A percentile compares a stretch with the other conserved stretches of the same genome.
phyloP scores from a whole-genome alignment of 2,329 filamentous ascomycete genomes.

The Sporothrix luriei region DNA sequence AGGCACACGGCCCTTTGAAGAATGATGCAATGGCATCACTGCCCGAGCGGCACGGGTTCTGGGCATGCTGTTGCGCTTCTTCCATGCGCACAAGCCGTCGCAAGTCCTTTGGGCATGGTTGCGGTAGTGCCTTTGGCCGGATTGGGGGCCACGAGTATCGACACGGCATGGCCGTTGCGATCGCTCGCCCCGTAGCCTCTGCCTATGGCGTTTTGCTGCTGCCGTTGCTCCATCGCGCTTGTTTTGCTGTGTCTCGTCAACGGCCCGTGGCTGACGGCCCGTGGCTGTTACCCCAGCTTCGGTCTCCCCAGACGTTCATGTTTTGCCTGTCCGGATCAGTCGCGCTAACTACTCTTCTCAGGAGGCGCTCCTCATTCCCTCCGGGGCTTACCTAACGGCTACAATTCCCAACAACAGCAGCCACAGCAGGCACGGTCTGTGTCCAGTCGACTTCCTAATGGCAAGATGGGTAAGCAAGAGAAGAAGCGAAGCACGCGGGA shows the following conservation, averaged over 20 bases:
- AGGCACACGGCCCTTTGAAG: neutral
- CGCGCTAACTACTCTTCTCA: conserved; percentile 39
- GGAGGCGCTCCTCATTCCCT: conserved; percentile 64
- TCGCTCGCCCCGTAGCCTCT: too few species aligned
- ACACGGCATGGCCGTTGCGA: too few species aligned
- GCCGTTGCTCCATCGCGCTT: neutral
- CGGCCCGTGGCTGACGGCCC: neutral
- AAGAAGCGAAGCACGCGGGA: too few species aligned
- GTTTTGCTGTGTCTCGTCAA: neutral
- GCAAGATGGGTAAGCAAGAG: conserved; percentile 60
- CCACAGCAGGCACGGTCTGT: conserved; percentile 57
- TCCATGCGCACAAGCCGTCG: conserved; percentile 2
- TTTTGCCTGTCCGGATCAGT: neutral
- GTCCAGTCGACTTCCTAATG: conserved; percentile 64
- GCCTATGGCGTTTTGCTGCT: neutral
- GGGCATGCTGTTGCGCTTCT: neutral
- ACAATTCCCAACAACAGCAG: conserved; percentile 58
- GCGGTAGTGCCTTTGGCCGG: neutral
- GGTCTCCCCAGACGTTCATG: neutral
- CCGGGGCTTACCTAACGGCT: conserved; percentile 63
- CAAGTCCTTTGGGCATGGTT: neutral
- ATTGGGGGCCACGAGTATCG: neutral
- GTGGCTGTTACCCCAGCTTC: neutral
- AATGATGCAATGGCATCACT: neutral
- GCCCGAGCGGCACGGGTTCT: neutral